phyloP scores from a whole-genome alignment of 2,329 filamentous ascomycete genomes.

The Fusarium sp. region DNA sequence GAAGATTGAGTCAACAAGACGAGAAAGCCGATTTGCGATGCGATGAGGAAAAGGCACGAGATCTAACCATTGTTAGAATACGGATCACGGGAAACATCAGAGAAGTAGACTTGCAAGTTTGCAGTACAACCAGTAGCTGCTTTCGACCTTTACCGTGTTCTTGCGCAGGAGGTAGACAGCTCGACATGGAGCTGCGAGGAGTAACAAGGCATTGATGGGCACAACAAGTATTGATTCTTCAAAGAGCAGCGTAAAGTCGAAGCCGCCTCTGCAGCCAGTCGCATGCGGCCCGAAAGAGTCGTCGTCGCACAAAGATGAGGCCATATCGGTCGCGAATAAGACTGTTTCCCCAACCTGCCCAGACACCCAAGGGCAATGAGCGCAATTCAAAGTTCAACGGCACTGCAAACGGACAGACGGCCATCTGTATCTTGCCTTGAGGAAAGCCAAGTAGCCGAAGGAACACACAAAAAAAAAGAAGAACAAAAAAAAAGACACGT shows the following conservation, averaged over 20 bases:
- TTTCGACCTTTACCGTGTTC: constrained; percentile 32
- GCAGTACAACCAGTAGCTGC: constrained; percentile 28
- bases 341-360: neutral
- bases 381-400: neutral
- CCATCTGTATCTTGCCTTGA: constrained; percentile 4
- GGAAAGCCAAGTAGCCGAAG: neutral
- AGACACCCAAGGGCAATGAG: neutral
- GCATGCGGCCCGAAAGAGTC: constrained; percentile 38
- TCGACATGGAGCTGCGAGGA: constrained; percentile 43
- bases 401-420: neutral
- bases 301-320: constrained; percentile 27
- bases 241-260: constrained; percentile 63
- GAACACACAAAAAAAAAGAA: neutral
- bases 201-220: constrained; percentile 41
- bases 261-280: constrained; percentile 52
- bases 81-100: neutral
- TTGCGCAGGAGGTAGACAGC: constrained; percentile 31
- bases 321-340: constrained; percentile 8
- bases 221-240: constrained; percentile 49
- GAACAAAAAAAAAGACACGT: neutral
- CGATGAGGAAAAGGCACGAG: constrained; percentile 16
- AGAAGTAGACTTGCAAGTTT: constrained; percentile 31
- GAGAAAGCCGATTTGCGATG: constrained; percentile 24
- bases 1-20: constrained; percentile 20
- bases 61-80: constrained; percentile 23